phyloP scores from a whole-genome alignment of 2,329 filamentous ascomycete genomes.

The Ustilaginoidea virens region DNA sequence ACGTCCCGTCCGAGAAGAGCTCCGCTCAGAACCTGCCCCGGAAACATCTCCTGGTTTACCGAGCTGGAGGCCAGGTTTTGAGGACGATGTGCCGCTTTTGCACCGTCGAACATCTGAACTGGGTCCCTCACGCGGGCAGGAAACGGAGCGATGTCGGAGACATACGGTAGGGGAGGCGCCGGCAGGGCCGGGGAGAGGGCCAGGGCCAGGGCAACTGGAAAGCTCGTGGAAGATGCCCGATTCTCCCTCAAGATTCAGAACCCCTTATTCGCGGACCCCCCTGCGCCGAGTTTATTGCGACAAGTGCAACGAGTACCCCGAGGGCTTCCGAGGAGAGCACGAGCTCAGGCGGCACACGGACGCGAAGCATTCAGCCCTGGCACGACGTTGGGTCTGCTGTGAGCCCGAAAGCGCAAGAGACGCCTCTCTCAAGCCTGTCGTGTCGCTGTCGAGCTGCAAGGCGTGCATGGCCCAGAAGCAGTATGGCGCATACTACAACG shows the following conservation, averaged over 20 bases:
- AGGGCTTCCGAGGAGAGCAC: slow-evolving; percentile 83
- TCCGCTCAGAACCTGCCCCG: slow-evolving; percentile 3
- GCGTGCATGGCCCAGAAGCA: slow-evolving; percentile 40
- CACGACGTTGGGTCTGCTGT: slow-evolving; percentile 40
- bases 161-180: slow-evolving; percentile 33
- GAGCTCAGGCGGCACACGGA: slow-evolving; percentile 58
- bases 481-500: slow-evolving; percentile 44
- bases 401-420: slow-evolving; percentile 27
- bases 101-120: slow-evolving; percentile 5
- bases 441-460: slow-evolving; percentile 39
- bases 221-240: slow-evolving; percentile 27
- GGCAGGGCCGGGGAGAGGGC: no score
- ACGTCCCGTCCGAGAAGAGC: slow-evolving; percentile 2
- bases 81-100: slow-evolving; percentile 6
- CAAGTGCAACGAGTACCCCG: slow-evolving; percentile 66
- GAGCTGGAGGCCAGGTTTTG: slow-evolving; percentile 4
- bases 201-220: no score
- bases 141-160: slow-evolving; percentile 15
- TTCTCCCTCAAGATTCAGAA: slow-evolving; percentile 17
- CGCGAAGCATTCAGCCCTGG: slow-evolving; percentile 38
- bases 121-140: slow-evolving; percentile 2
- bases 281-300: slow-evolving; percentile 62
- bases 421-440: slow-evolving; percentile 28
- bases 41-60: slow-evolving; percentile 1
- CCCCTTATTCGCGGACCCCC: slow-evolving; percentile 36